Conservation (phyloP, 225 moss, liverwort and hornwort genomes). For the Takakia lepidozioides region DNA sequence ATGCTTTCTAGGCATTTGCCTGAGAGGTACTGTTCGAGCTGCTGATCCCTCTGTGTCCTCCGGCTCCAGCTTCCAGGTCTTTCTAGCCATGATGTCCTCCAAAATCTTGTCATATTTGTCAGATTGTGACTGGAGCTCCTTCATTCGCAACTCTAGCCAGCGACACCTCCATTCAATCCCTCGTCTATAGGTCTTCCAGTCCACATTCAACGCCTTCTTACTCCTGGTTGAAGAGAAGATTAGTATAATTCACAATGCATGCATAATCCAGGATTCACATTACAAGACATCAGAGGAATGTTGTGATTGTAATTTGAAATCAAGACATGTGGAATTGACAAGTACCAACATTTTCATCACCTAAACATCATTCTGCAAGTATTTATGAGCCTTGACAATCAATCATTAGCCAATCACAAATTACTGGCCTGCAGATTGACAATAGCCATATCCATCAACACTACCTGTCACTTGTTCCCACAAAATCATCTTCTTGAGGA, state of each 20-base stretch:
- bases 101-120: slow-evolving; percentile 55
- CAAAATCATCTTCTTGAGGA: slow-evolving; percentile 73
- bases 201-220: slow-evolving; percentile 75
- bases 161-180: slow-evolving; percentile 97
- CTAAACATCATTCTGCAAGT: no score
- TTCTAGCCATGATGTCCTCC: slow-evolving; percentile 49
- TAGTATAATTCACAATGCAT: no score
- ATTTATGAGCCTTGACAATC: no score
- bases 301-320: no score
- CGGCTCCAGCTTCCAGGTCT: slow-evolving; percentile 47
- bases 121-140: slow-evolving; percentile 58
- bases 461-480: slow-evolving; percentile 62
- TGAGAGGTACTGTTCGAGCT: slow-evolving; percentile 65
- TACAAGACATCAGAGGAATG: no score
- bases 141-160: slow-evolving; percentile 81
- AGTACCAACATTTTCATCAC: no score
- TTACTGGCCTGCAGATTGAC: no score
- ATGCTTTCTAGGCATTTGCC: slow-evolving; percentile 50
- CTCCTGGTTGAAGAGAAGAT: no score
- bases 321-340: no score
- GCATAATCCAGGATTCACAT: no score
- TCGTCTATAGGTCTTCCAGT: slow-evolving; percentile 87
- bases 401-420: no score
- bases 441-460: no score
- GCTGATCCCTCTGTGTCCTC: slow-evolving; percentile 62